These are phyloP conservation scores for Cenchrus americanus DNA, from an alignment of 176 grass and related monocot genomes.

Conservation along the genomic window DNA sequence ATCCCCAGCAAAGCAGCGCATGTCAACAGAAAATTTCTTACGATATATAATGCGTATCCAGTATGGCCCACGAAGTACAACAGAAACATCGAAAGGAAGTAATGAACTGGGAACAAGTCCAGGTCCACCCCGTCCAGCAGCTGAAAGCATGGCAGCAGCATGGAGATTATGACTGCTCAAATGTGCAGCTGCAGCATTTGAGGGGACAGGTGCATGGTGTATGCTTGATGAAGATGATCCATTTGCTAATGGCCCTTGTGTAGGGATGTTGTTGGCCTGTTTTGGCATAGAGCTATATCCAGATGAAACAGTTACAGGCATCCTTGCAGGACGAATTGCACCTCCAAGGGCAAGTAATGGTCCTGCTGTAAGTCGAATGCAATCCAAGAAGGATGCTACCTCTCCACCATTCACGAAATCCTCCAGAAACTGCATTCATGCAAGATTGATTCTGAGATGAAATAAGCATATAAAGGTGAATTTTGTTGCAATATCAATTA, in stretches of 20 bases:
- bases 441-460: conserved; percentile 20
- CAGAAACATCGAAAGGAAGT: conserved; percentile 97
- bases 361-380: conserved; percentile 91
- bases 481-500: conserved; percentile 18
- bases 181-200: conserved; percentile 56
- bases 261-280: conserved; percentile 50
- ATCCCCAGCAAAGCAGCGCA: conserved; percentile 98
- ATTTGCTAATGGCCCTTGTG: conserved; percentile 58
- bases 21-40: conserved; percentile 99
- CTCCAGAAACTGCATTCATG: conserved; percentile 90
- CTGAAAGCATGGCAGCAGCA: conserved; percentile 81
- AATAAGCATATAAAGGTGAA: conserved; percentile 17
- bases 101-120: conserved; percentile 99
- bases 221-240: conserved; percentile 64
- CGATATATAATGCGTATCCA: conserved; percentile 99
- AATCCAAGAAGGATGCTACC: conserved; percentile 98
- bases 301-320: conserved; percentile 86
- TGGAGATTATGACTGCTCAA: conserved; percentile 77
- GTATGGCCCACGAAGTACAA: conserved; percentile 94
- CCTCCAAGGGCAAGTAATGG: conserved; percentile 96
- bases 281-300: conserved; percentile 64
- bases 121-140: conserved; percentile 75
- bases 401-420: conserved; percentile 99
- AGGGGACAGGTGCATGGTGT: conserved; percentile 50
- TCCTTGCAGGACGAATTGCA: conserved; percentile 96